These are phyloP conservation scores for Spongispora temasekensis DNA, from an alignment of 1,284 basidiomycete genomes.

Conservation along the genomic window DNA sequence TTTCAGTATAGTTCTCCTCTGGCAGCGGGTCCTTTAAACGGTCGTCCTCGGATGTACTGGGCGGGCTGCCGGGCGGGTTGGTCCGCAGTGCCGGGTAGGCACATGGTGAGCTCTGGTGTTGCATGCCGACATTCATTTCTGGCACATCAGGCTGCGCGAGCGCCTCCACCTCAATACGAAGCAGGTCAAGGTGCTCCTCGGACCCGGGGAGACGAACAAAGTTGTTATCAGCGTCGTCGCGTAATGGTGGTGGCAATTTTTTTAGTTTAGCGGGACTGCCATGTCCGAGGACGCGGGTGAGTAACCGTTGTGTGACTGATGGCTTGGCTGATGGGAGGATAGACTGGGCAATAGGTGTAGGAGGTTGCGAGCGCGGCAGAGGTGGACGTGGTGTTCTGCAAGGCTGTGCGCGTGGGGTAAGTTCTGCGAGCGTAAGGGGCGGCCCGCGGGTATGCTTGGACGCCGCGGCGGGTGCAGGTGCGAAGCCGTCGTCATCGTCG, in stretches of 20 bases:
- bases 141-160: slow-evolving; percentile 11
- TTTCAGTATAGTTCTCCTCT: slow-evolving; percentile 10
- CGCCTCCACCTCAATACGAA: slow-evolving; percentile 20
- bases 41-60: slow-evolving; percentile 14
- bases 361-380: slow-evolving; percentile 8
- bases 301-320: slow-evolving; percentile 18
- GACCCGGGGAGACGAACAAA: slow-evolving; percentile 21
- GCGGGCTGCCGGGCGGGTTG: not conserved
- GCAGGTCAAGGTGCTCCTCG: slow-evolving; percentile 28
- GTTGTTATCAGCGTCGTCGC: not conserved
- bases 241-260: slow-evolving; percentile 5
- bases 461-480: slow-evolving; percentile 35
- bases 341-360: slow-evolving; percentile 10
- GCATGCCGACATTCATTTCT: too few species aligned
- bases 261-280: slow-evolving; percentile 16
- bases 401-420: slow-evolving; percentile 38
- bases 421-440: slow-evolving; percentile 38
- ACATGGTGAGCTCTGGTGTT: too few species aligned
- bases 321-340: slow-evolving; percentile 26
- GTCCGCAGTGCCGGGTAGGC: too few species aligned
- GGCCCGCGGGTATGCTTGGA: slow-evolving; percentile 24
- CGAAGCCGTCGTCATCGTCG: slow-evolving; percentile 27
- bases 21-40: slow-evolving; percentile 4
- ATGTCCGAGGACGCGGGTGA: slow-evolving; percentile 18
- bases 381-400: slow-evolving; percentile 2